Conservation (phyloP, 2,329 filamentous ascomycete species). For the Alternaria panax region DNA sequence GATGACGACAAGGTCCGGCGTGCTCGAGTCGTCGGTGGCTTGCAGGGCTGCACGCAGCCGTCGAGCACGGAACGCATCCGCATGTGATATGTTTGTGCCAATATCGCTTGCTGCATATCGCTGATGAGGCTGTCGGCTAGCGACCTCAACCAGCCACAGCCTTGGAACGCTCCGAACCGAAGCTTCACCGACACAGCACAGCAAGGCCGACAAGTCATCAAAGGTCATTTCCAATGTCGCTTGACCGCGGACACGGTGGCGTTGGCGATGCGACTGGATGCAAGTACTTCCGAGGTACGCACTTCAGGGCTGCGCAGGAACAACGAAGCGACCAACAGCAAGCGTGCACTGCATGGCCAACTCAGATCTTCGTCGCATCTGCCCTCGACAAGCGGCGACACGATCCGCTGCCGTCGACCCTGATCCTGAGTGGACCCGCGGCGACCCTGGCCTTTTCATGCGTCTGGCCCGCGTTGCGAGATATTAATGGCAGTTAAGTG, state of each 20-base stretch:
- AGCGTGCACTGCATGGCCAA: constrained; percentile 32
- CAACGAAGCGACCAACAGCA: constrained; percentile 13
- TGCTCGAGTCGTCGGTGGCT: constrained; percentile 15
- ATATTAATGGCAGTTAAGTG: constrained; percentile 46
- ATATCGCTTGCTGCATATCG: constrained; percentile 35
- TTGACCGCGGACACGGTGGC: constrained; percentile 8
- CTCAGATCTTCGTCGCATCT: constrained; percentile 36
- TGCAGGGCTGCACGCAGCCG: constrained; percentile 33
- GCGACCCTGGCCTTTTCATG: constrained; percentile 27
- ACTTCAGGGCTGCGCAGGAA: constrained; percentile 14
- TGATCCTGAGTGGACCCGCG: constrained; percentile 15
- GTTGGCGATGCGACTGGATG: constrained; percentile 19
- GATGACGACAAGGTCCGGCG: constrained; percentile 21
- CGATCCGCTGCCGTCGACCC: constrained; percentile 35
- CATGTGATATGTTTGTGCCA: constrained; percentile 32
- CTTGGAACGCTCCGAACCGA: constrained; percentile 16
- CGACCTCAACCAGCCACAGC: constrained; percentile 22
- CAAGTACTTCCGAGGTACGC: constrained; percentile 16
- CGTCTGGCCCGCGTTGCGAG: constrained; percentile 20
- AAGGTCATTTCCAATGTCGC: constrained; percentile 16
- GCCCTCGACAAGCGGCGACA: constrained; percentile 27
- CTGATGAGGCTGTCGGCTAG: constrained; percentile 31
- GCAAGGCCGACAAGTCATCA: constrained; percentile 22
- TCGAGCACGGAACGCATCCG: constrained; percentile 20
- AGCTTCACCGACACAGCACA: constrained; percentile 20